A percentile compares a stretch with the other conserved stretches of the same genome.
Conservation (phyloP, 2,329 filamentous ascomycete species). For the Alternaria alternata region DNA sequence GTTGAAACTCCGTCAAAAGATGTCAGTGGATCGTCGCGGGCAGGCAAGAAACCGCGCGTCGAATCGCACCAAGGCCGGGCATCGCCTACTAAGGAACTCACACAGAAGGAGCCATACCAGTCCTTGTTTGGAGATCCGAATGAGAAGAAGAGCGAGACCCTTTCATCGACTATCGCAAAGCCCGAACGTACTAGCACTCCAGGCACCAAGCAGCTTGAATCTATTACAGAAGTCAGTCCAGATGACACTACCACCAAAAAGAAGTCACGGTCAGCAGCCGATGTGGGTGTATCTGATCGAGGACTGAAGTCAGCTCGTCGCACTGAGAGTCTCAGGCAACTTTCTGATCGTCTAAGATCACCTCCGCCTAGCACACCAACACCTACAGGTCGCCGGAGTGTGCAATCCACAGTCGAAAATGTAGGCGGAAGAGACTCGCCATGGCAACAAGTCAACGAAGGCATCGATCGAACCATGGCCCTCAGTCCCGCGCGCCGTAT, state of each 20-base stretch:
- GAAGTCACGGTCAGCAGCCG: constrained; percentile 54
- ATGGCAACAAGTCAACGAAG: constrained; percentile 57
- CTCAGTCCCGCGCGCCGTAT: constrained; percentile 47
- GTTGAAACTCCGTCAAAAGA: constrained; percentile 23
- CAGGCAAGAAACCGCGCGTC: constrained; percentile 13
- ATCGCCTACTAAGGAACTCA: constrained; percentile 20
- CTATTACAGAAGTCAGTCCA: constrained; percentile 62
- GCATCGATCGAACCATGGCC: constrained; percentile 53
- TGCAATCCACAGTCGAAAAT: constrained; percentile 39
- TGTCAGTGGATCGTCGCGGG: constrained; percentile 11
- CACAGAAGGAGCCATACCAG: constrained; percentile 35
- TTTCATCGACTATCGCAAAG: constrained; percentile 37
- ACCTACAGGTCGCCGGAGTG: constrained; percentile 32
- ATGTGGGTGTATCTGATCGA: constrained; percentile 54
- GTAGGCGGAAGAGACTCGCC: constrained; percentile 33
- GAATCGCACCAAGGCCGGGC: constrained; percentile 17
- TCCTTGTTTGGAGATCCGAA: constrained; percentile 47
- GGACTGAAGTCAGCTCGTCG: constrained; percentile 53
- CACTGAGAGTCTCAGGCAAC: constrained; percentile 39
- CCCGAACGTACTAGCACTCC: constrained; percentile 33
- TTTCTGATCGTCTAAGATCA: constrained; percentile 47
- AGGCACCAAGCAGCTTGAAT: constrained; percentile 53
- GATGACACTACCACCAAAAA: constrained; percentile 53
- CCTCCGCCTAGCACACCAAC: constrained; percentile 44
- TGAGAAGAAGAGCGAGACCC: constrained; percentile 30